Percentiles rank a stretch among this genome's conserved stretches.
Conservation (phyloP, 768 basidiomycete species). For the Suillus tomentosus region DNA sequence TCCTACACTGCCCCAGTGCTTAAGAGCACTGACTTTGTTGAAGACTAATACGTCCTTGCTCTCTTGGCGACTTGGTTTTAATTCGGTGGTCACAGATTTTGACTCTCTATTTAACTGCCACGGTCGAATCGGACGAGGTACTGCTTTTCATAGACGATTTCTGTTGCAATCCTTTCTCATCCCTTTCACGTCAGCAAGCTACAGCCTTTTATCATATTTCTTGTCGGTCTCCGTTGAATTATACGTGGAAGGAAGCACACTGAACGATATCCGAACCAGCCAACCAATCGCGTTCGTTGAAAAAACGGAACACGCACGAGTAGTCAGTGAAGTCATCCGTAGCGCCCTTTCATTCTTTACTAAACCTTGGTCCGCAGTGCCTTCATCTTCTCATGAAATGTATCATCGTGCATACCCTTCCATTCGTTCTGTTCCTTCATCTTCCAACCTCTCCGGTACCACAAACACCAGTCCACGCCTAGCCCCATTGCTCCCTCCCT, state of each 20-base stretch:
- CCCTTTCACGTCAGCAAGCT: constrained; percentile 10
- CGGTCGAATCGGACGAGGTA: constrained; percentile 15
- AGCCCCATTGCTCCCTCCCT: constrained; percentile 54
- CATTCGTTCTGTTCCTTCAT: constrained; percentile 55
- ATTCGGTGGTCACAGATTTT: constrained; percentile 1
- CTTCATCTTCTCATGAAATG: constrained; percentile 49
- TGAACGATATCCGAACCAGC: constrained; percentile 3
- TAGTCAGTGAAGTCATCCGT: constrained; percentile 25
- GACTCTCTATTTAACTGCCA: constrained; percentile 6
- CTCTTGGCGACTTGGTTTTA: constrained; percentile 15
- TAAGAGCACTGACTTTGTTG: background rate
- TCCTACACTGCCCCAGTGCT: constrained; percentile 8
- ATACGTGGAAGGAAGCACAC: background rate
- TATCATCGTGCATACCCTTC: constrained; percentile 63
- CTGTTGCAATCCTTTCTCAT: constrained; percentile 12
- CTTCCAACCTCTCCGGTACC: constrained; percentile 25
- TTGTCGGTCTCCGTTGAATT: background rate
- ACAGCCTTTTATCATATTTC: constrained; percentile 1
- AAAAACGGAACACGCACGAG: constrained; percentile 8
- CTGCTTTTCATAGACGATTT: constrained; percentile 9
- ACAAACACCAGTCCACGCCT: constrained; percentile 40
- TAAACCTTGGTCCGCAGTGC: constrained; percentile 28
- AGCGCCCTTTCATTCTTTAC: constrained; percentile 14
- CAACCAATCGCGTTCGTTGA: constrained; percentile 7
- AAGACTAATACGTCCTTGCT: background rate